A percentile compares a stretch with the other conserved stretches of the same genome.
These are phyloP conservation scores for Aegilops umbellulata DNA, from an alignment of 176 grass and related monocot species.

Conservation along the genomic window DNA sequence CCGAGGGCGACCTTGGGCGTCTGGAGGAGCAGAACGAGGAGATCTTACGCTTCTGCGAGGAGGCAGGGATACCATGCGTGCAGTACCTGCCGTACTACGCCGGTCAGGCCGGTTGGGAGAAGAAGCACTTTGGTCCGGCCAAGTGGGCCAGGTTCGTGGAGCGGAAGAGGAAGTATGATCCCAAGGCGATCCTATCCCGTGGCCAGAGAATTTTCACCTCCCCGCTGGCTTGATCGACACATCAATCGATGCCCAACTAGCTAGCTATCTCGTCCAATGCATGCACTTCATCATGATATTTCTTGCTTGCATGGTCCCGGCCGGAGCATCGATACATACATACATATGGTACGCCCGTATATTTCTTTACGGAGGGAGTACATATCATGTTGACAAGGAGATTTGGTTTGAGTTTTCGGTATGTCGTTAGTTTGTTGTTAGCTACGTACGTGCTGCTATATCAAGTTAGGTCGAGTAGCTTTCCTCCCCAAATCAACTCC, in stretches of 20 bases:
- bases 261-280: no score
- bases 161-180: constrained; percentile 64
- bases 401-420: no score
- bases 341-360: background rate
- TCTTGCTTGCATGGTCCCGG: background rate
- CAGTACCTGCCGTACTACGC: constrained; percentile 63
- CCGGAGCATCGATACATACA: background rate
- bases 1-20: background rate
- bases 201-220: constrained; percentile 65
- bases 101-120: constrained; percentile 53
- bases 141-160: constrained; percentile 51
- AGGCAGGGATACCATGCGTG: constrained; percentile 40
- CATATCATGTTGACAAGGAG: no score
- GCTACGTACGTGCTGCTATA: no score
- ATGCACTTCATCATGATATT: background rate
- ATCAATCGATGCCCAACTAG: no score
- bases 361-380: no score
- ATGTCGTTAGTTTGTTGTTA: no score
- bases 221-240: constrained; percentile 16
- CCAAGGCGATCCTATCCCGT: constrained; percentile 57
- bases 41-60: constrained; percentile 52
- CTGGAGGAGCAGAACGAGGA: constrained; percentile 61
- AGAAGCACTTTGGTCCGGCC: constrained; percentile 52
- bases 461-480: no score
- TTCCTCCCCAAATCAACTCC: no score